Evolutionary conservation across 2,329 filamentous ascomycete species (phyloP).

Genomic region (Magnaporthiopsis incrustans): DNA sequence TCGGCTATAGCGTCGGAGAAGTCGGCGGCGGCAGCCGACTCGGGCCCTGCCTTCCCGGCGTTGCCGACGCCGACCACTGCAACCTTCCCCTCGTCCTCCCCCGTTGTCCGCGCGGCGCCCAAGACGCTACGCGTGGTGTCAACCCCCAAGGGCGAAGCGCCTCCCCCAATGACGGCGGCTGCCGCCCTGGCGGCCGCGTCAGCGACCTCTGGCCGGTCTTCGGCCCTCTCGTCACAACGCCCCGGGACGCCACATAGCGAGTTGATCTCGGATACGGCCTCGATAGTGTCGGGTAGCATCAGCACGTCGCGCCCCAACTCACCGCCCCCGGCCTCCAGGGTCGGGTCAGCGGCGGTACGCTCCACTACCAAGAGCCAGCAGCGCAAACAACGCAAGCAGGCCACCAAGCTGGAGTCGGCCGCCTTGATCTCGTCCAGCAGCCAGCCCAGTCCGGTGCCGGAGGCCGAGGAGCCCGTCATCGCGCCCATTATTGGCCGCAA

Average conservation of each 20-base stretch:
- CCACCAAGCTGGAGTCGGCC: slow-evolving; percentile 55
- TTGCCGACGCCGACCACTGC: slow-evolving; percentile 38
- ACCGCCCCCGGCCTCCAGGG: slow-evolving; percentile 51
- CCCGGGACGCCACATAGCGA: slow-evolving; percentile 71
- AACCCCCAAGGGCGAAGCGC: slow-evolving; percentile 51
- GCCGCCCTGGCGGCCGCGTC: slow-evolving; percentile 10
- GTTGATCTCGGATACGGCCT: slow-evolving; percentile 67
- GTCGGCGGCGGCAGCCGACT: slow-evolving; percentile 19
- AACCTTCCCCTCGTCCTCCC: slow-evolving; percentile 49
- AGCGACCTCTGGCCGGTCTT: slow-evolving; percentile 20
- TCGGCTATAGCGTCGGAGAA: slow-evolving; percentile 23
- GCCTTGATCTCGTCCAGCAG: slow-evolving; percentile 35
- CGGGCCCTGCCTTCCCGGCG: slow-evolving; percentile 40
- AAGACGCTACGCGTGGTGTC: slow-evolving; percentile 65
- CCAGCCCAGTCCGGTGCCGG: slow-evolving; percentile 26
- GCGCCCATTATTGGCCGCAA: slow-evolving; percentile 72
- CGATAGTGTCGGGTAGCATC: slow-evolving; percentile 62
- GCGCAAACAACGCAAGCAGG: slow-evolving; percentile 67
- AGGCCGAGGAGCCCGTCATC: slow-evolving; percentile 43
- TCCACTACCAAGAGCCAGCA: slow-evolving; percentile 70
- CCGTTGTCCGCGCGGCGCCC: slow-evolving; percentile 41
- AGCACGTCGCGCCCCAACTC: slow-evolving; percentile 63
- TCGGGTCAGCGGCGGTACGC: slow-evolving; percentile 62
- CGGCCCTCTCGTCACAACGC: slow-evolving; percentile 25
- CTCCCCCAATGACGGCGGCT: slow-evolving; percentile 17